These are phyloP conservation scores for Kluyveromyces aestuarii DNA, from an alignment of 805 yeast species.

Conservation along the genomic window DNA sequence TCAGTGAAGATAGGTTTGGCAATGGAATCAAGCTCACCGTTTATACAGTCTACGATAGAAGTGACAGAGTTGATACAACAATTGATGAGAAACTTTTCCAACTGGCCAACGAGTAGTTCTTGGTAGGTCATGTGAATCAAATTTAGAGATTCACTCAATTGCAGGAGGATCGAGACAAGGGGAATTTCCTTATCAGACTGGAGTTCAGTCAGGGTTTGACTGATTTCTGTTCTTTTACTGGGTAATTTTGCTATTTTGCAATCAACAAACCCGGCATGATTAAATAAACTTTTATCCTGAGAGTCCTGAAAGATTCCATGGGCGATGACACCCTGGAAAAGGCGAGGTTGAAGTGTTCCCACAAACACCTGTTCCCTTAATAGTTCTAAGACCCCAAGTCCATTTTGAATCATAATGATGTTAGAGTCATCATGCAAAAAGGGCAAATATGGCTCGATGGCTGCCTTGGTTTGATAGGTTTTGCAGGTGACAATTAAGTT, in stretches of 20 bases:
- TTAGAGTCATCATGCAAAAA: constrained; percentile 45
- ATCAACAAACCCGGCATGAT: constrained; percentile 68
- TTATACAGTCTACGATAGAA: constrained; percentile 64
- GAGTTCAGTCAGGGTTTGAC: constrained; percentile 14
- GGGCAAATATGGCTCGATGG: constrained; percentile 47
- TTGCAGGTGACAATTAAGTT: constrained; percentile 72
- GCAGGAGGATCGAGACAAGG: constrained; percentile 23
- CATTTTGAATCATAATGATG: constrained; percentile 75
- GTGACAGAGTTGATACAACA: constrained; percentile 80
- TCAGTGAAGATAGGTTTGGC: constrained; percentile 29
- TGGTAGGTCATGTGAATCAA: constrained; percentile 32
- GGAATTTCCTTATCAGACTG: constrained; percentile 8
- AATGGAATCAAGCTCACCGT: constrained; percentile 61
- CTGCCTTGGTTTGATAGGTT: constrained; percentile 60
- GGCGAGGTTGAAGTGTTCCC: constrained; percentile 39
- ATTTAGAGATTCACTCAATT: constrained; percentile 16
- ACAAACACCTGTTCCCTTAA: constrained; percentile 51
- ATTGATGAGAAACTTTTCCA: constrained; percentile 71
- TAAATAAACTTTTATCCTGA: constrained; percentile 24
- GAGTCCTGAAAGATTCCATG: constrained; percentile 66
- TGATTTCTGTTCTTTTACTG: constrained; percentile 16
- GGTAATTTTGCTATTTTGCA: constrained; percentile 54
- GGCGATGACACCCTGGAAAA: constrained; percentile 69
- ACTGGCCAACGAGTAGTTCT: constrained; percentile 49
- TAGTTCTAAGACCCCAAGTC: constrained; percentile 69